A percentile compares a stretch with the other conserved stretches of the same genome.
Conservation (phyloP, 768 basidiomycete species). For the Rubroboletus satanas region DNA sequence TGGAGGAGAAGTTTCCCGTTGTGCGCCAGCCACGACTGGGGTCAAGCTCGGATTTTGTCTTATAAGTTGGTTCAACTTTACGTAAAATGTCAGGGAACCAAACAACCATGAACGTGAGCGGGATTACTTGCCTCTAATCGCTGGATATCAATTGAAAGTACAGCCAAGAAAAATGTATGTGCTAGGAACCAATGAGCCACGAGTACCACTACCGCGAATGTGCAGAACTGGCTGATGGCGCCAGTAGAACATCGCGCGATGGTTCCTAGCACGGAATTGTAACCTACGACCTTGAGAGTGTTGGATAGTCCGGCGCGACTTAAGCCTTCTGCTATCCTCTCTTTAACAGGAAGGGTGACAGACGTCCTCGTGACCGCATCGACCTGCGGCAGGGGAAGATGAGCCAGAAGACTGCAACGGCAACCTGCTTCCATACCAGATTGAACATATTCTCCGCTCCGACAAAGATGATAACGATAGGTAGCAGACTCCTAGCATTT, state of each 20-base stretch:
- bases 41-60: conserved; percentile 61
- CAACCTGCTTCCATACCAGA: conserved; percentile 51
- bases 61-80: conserved; percentile 79
- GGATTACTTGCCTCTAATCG: conserved; percentile 66
- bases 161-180: conserved; percentile 93
- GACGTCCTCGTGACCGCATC: conserved; percentile 83
- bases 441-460: conserved; percentile 98
- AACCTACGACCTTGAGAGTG: conserved; percentile 86
- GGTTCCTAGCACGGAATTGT: conserved; percentile 74
- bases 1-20: conserved; percentile 23
- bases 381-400: conserved; percentile 47
- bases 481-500: conserved; percentile 69
- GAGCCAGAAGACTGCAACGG: conserved; percentile 17
- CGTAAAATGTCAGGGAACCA: conserved; percentile 10
- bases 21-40: conserved; percentile 36
- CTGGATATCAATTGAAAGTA: conserved; percentile 93
- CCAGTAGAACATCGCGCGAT: conserved; percentile 73
- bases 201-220: conserved; percentile 89
- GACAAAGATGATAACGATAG: conserved; percentile 91
- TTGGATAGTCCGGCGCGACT: conserved; percentile 87
- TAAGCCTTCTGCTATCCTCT: conserved; percentile 89
- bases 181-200: conserved; percentile 98
- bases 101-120: not conserved
- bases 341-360: conserved; percentile 83
- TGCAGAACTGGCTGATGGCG: conserved; percentile 88